A percentile compares a stretch with the other conserved stretches of the same genome.
Evolutionary conservation across 106 monocot species (phyloP).

Genomic region (Vanilla planifolia): DNA sequence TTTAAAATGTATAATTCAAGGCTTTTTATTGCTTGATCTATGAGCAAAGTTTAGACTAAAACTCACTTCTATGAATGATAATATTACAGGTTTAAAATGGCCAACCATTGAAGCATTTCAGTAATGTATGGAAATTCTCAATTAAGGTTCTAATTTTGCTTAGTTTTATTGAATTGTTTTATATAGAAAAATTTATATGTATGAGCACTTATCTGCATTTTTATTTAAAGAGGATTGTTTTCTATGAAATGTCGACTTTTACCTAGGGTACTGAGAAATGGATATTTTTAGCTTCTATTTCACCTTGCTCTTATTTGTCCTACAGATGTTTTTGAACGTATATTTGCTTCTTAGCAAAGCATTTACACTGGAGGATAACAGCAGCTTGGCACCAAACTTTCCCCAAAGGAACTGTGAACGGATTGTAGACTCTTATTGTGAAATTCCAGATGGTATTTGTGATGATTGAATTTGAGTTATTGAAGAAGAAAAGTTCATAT

Average conservation of each 20-base stretch:
- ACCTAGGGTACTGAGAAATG: background rate
- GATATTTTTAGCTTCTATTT: background rate
- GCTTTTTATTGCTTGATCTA: too few relatives aligned
- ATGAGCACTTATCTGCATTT: too few relatives aligned
- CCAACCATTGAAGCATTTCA: too few relatives aligned
- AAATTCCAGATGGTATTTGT: constrained; percentile 74
- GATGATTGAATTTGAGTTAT: background rate
- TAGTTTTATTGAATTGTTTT: too few relatives aligned
- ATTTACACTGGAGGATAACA: constrained; percentile 15
- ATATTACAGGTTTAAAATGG: too few relatives aligned
- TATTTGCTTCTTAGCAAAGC: constrained; percentile 33
- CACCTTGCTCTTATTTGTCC: background rate
- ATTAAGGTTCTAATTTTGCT: too few relatives aligned
- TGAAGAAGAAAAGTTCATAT: background rate
- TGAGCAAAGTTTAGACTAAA: too few relatives aligned
- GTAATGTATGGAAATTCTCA: too few relatives aligned
- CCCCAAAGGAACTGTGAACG: constrained; percentile 9
- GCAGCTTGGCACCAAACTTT: constrained; percentile 11
- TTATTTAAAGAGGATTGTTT: background rate
- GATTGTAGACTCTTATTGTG: constrained; percentile 15
- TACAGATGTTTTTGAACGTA: constrained; percentile 58
- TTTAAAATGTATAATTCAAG: too few relatives aligned
- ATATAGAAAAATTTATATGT: too few relatives aligned
- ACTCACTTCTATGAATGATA: too few relatives aligned
- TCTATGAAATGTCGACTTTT: background rate